phyloP scores from a whole-genome alignment of 805 yeast genomes.

The Saccharomycopsis fermentans region DNA sequence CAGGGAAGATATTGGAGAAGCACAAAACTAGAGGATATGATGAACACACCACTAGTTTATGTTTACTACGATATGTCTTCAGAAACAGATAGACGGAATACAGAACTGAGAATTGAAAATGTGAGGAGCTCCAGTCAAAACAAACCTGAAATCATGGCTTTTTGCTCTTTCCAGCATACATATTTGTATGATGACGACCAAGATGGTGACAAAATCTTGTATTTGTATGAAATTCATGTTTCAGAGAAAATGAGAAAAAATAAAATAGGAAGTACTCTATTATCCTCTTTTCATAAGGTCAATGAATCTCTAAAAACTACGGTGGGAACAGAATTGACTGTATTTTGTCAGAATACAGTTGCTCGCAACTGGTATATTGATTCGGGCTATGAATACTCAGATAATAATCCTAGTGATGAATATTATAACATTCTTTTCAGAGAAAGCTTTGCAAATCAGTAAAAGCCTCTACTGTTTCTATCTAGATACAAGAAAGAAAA shows the following conservation, averaged over 20 bases:
- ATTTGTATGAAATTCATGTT: slow-evolving; percentile 12
- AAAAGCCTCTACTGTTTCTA: too few relatives aligned
- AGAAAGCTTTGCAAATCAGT: background rate
- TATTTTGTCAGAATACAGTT: slow-evolving; percentile 1
- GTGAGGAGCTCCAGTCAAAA: too few relatives aligned
- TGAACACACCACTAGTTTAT: slow-evolving; percentile 2
- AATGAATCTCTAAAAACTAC: background rate
- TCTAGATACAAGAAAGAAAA: too few relatives aligned
- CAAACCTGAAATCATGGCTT: background rate
- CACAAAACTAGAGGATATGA: slow-evolving; percentile 7
- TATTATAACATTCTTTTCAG: background rate
- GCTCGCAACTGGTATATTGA: slow-evolving; percentile 8
- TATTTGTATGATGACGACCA: background rate
- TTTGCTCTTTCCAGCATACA: slow-evolving; percentile 5
- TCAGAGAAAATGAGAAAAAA: background rate
- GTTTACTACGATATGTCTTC: background rate
- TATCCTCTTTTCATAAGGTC: background rate
- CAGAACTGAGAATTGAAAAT: too few relatives aligned
- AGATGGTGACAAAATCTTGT: background rate
- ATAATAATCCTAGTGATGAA: background rate
- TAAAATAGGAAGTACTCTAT: slow-evolving; percentile 1
- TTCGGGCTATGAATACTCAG: background rate
- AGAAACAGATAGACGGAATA: background rate
- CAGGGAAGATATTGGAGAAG: slow-evolving; percentile 11
- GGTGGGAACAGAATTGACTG: slow-evolving; percentile 4